Base-by-base conservation (phyloP, 2,329 filamentous ascomycete species). In the Blumeria graminis region DNA sequence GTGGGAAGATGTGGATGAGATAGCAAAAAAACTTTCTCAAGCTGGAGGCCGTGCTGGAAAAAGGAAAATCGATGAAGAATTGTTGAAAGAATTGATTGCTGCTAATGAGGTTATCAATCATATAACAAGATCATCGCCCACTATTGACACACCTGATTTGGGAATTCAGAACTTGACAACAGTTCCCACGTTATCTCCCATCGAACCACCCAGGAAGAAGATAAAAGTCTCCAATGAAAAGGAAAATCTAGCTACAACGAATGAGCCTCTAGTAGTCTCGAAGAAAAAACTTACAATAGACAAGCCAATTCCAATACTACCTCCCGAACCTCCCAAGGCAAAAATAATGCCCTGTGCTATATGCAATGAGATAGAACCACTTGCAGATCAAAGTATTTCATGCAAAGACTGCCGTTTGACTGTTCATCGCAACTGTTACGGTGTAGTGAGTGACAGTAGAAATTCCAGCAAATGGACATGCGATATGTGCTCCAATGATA, bases 401-500 rank as follows among this genome's bases (percentile, higher is more conserved):
- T 98, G 92, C 68, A 78, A 80, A 53, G 87, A 94, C 64, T 98
- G 92, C 68, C 83, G 87, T 56, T 71, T 98, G 68, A 88, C 88
- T 3, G 90, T 96, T 28, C 92, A 98, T 68, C 83, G 85, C 56
- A 80, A 80, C 59, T 98, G 92, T 69, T 98, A 96, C 66, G 92
- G 92, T n/a, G 75, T 96, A 35, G 61, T 77, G 41, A 79, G 82
- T 50, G 80, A 82, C 54, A 70, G 69, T 57, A 78, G 85, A 45
- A 76, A 75, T 56, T 76, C 79, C 35, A 77, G 75, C 48, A 94
- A 94, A 69, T 98, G 92, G 92, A 78, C 83, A 43, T 98, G 92
- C 68, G 92, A 96, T 69, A 94, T 89, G 77, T 98, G 92, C 69
- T 75, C 81, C 39, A 98, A 98, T 65, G 92, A 98, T 66, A 87